Base-by-base conservation (phyloP, 2,329 filamentous ascomycete species). In the Fusarium pininemorale region DNA sequence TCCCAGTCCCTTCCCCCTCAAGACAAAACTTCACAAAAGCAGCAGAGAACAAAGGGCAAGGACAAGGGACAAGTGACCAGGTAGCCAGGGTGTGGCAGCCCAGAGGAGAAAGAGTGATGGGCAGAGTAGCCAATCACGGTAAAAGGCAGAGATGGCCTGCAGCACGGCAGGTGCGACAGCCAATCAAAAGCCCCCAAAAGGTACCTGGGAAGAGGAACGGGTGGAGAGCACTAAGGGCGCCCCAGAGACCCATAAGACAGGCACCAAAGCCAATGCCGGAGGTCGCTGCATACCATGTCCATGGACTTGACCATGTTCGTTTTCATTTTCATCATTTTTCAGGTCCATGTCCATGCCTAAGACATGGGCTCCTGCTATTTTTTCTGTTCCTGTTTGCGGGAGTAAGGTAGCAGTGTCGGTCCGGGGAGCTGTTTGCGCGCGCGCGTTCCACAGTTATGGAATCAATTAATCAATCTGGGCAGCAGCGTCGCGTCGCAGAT, bases 221-320 rank as follows among this genome's bases (percentile, higher is more conserved):
- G 70, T 74, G 71, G 71, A 70, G 71, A 32, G 38, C 44, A 62
- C 66, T 70, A 70, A 63, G 38, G 53, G 47, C 28, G 54, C 42
- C 59, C 60, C 39, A 47, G 41, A 69, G 71, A 60, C 44, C 66
- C 63, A 63, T 54, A 65, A 74, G 62, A 72, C 71, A 74, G 72
- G 72, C 71, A 74, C 72, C 60, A 72, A 72, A 74, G 71, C 72
- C 72, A 74, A 74, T 74, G 71, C 72, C 72, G 72, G 63, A 68
- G 72, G 63, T 64, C 64, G 67, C 63, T 74, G 71, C 67, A 74
- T 74, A 58, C 71, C 66, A 74, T 69, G 64, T 51, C 64, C 56
- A 56, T 66, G 64, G 41, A 35, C 64, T 55, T 63, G 62, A 55
- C 63, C 62, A 51, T 66, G 63, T 60, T 67, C 44, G 44, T 67